Percentiles rank a stretch among this genome's conserved stretches.
phyloP scores from a whole-genome alignment of 1,139 yeast species.

The Candida freyschussii region DNA sequence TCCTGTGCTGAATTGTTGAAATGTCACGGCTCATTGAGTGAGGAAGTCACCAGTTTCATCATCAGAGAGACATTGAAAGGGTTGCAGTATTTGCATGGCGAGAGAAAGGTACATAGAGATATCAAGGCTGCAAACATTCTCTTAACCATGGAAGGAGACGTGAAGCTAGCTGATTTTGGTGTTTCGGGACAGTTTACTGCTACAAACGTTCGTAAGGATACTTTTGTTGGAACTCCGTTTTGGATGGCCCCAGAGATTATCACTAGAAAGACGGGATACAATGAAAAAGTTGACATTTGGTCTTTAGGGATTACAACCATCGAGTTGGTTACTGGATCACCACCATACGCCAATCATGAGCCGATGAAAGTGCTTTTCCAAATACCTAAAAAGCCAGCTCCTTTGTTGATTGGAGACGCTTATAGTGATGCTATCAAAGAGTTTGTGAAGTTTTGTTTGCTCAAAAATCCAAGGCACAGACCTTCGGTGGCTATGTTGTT shows the following conservation, averaged over 20 bases:
- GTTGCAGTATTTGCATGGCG: constrained; percentile 64
- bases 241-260: constrained; percentile 96
- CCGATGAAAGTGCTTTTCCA: constrained; percentile 73
- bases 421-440: constrained; percentile 51
- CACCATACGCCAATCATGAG: constrained; percentile 64
- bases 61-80: constrained; percentile 59
- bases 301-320: constrained; percentile 79
- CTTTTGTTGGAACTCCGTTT: constrained; percentile 86
- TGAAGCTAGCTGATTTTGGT: constrained; percentile 83
- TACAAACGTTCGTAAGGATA: constrained; percentile 53
- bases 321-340: constrained; percentile 67
- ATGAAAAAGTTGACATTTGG: constrained; percentile 86
- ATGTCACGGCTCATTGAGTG: constrained; percentile 47
- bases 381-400: constrained; percentile 68
- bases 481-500: constrained; percentile 44
- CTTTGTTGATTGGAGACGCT: constrained; percentile 43
- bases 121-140: constrained; percentile 80
- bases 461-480: constrained; percentile 51
- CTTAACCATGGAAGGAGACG: constrained; percentile 54
- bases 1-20: constrained; percentile 74
- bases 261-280: constrained; percentile 48
- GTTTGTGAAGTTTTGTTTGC: constrained; percentile 56
- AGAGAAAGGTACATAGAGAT: constrained; percentile 76
- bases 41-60: constrained; percentile 54
- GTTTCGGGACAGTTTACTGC: constrained; percentile 76